Base-by-base conservation (phyloP, 2,329 filamentous ascomycete species). In the Reticulascus tulasneorum region DNA sequence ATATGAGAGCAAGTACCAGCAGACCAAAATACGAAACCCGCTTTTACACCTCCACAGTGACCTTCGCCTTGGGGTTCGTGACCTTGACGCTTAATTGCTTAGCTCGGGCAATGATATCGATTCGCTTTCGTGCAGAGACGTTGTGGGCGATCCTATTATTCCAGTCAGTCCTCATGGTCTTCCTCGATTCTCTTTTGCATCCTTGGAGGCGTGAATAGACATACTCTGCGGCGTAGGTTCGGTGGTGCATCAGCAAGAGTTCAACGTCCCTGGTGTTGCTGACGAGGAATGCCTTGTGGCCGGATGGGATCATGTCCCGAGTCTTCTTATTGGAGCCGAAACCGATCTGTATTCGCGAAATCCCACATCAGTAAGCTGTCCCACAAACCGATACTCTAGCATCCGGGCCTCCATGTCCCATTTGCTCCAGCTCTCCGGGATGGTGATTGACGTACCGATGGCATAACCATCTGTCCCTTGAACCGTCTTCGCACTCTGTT, bases 251-350 rank as follows among this genome's bases (percentile, higher is more conserved):
- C 60, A 98, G 79, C 63, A 98, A 84, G 49, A 98, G 85, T 72
- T 98, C 91, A 63, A 98, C 84, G 59, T 98, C 93, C 67, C 84
- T 80, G 71, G 80, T 71, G 81, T 98, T 98, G 84, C 84, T 88
- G 75, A 98, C 93, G 65, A 97, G 82, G 86, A 98, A 98, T 53
- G 91, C 87, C 84, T 96, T 97, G 86, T 97, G 91, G 75, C 93
- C 93, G 60, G 89, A 95, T 67, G 93, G 93, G 79, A 89, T 94
- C 84, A 97, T 84, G 81, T 94, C 91, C 64, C 87, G 84, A 66
- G 93, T 98, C 83, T 97, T 97, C 82, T 88, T 94, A 87, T 97
- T 97, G 75, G 86, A 93, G 58, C 93, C 90, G 69, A 90, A 98
- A 63, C 93, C 93, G 68, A 98, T 98, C 93, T 96, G 65, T 40